Base-by-base conservation (phyloP, 345 rosid genomes). In the Clausena lansium region DNA sequence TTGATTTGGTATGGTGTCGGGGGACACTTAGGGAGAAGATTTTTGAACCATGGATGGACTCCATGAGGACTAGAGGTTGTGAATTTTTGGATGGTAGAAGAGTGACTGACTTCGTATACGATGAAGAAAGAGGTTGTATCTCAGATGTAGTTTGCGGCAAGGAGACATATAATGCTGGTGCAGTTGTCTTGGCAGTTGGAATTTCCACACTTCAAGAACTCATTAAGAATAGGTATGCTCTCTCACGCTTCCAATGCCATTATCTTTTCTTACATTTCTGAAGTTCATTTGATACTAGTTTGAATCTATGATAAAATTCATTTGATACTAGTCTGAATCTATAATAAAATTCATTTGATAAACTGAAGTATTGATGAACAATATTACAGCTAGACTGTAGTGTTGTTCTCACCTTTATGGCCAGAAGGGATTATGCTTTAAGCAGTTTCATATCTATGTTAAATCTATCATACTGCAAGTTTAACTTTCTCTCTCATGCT, bases 101-200 rank as follows among this genome's bases (percentile, higher is more conserved):
- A 33, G 87, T 88, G 75, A 88, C 78, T 2, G 85, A 81, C 80
- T 57, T 89, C 47, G 17, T 59, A 57, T 17, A 81, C 28, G 33
- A 89, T 32, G 84, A 87, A 38, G 88, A 85, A 81, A 87, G 86
- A 28, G 84, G 89, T 61, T 65, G 81, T 81, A 78, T 88, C 69
- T 82, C 88, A 19, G 84, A 82, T 19, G 86, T 91, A 65, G 85
- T 83, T 60, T 91, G 90, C 38, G 85, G 83, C 66, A 58, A 80
- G 55, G 84, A 87, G 79, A 80, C 57, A 11, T 79, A 83, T 14
- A 57, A 32, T 32, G 89, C 84, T 50, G 89, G 87, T 88, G 90
- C 89, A 30, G 87, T 88, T 71, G 77, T 91, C 69, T 72, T 89
- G 79, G 92, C 93, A 9, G 84, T 83, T 60, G 86, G 89, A 76